phyloP scores from a whole-genome alignment of 495 filamentous ascomycete species.

The Trichoderma orchidacearum region DNA sequence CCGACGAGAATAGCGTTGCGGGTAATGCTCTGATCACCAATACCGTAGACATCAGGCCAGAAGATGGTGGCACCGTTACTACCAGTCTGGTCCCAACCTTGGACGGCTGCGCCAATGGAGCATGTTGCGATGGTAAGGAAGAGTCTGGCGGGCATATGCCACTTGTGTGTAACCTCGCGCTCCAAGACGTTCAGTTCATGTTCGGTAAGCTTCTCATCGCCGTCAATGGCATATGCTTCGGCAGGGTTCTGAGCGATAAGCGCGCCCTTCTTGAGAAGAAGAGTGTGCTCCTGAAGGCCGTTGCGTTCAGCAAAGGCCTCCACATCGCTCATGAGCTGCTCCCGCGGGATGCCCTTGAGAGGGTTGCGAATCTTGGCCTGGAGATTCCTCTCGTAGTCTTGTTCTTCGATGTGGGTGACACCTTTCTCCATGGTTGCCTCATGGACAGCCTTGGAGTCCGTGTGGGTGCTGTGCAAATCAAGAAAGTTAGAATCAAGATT shows the following conservation, averaged over 20 bases:
- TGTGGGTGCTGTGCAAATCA: neutral
- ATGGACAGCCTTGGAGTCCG: neutral
- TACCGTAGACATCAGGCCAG: constrained; percentile 37
- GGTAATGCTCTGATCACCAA: constrained; percentile 28
- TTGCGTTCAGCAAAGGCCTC: constrained; percentile 39
- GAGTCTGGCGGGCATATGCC: constrained; percentile 48
- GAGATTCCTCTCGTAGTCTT: neutral
- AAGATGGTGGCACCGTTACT: constrained; percentile 62
- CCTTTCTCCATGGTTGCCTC: neutral
- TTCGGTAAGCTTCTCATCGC: constrained; percentile 35
- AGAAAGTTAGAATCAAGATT: neutral
- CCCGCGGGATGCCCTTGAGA: constrained; percentile 38
- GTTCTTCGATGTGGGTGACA: neutral
- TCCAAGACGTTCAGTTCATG: constrained; percentile 38
- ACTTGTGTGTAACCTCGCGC: constrained; percentile 46
- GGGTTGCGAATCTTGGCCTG: constrained; percentile 40
- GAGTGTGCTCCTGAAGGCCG: constrained; percentile 33
- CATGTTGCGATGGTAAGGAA: constrained; percentile 52
- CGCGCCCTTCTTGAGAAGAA: constrained; percentile 45
- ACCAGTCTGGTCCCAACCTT: constrained; percentile 65
- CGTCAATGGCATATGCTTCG: constrained; percentile 34
- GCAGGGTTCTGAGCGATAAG: constrained; percentile 49
- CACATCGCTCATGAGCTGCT: constrained; percentile 39
- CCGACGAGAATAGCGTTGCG: constrained; percentile 37
- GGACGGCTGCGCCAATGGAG: constrained; percentile 63